These are phyloP conservation scores for Zarea fungicola DNA, from an alignment of 2,329 filamentous ascomycete species.

Conservation along the genomic window DNA sequence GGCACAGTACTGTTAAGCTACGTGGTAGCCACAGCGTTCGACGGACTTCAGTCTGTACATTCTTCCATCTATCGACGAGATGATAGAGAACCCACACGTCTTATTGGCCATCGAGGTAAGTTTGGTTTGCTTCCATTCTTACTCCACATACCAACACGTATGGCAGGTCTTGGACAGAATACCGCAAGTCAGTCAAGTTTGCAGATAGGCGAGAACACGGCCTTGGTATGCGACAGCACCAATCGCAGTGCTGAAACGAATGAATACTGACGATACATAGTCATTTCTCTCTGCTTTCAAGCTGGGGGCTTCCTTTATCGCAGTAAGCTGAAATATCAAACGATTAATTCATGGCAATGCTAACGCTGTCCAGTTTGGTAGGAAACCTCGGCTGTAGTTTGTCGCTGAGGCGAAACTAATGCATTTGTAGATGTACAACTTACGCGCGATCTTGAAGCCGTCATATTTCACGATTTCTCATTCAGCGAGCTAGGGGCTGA, in stretches of 20 bases:
- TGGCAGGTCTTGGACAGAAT: not conserved
- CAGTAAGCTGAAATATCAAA: not conserved
- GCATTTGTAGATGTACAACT: slow-evolving; percentile 31
- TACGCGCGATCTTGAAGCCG: slow-evolving; percentile 33
- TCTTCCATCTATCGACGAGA: not conserved
- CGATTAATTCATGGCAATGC: not conserved
- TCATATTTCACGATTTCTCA: slow-evolving; percentile 38
- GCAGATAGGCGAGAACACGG: not conserved
- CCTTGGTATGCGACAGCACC: not conserved
- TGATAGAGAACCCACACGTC: slow-evolving; percentile 7
- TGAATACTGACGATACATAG: not conserved
- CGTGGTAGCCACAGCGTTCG: slow-evolving; percentile 20
- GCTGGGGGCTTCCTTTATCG: not conserved
- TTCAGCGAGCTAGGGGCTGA: slow-evolving; percentile 37
- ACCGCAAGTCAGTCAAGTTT: not conserved
- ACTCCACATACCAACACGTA: not conserved
- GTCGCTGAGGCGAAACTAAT: not conserved
- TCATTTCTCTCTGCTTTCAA: not conserved
- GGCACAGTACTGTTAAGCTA: slow-evolving; percentile 30
- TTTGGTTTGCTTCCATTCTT: not conserved
- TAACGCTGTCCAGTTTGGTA: not conserved
- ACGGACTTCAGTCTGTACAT: not conserved
- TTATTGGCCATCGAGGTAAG: slow-evolving; percentile 31
- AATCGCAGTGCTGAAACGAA: not conserved
- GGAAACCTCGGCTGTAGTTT: not conserved